These are phyloP conservation scores for Cyclotella baltica DNA, from an alignment of 108 stramenopile species.

Conservation along the genomic window DNA sequence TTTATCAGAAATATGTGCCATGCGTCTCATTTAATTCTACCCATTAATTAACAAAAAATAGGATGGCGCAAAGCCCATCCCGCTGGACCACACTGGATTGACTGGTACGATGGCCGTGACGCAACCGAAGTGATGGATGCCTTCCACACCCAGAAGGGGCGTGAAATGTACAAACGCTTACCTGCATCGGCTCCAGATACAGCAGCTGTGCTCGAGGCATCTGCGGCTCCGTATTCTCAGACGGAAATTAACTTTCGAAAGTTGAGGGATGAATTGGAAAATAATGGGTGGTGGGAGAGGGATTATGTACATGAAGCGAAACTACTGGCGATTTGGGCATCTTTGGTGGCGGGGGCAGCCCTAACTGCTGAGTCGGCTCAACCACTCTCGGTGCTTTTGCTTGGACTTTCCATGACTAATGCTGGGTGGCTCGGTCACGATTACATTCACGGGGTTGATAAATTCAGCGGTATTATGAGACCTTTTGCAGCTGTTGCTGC, in stretches of 20 bases:
- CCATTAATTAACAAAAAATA: neutral
- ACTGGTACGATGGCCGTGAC: slow-evolving; percentile 92
- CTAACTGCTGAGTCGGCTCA: slow-evolving; percentile 58
- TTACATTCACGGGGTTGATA: slow-evolving; percentile 90
- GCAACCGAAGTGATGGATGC: slow-evolving; percentile 96
- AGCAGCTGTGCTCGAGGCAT: slow-evolving; percentile 50
- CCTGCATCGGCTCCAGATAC: slow-evolving; percentile 62
- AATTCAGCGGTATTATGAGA: slow-evolving; percentile 66
- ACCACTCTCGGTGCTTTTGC: slow-evolving; percentile 54
- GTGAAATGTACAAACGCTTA: slow-evolving; percentile 78
- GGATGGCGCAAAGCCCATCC: slow-evolving; percentile 93
- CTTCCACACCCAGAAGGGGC: slow-evolving; percentile 87
- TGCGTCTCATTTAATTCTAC: neutral
- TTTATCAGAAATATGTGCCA: neutral
- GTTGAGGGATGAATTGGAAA: slow-evolving; percentile 77
- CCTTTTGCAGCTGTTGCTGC: slow-evolving; percentile 77
- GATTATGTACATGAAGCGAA: slow-evolving; percentile 76
- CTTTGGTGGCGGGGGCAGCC: slow-evolving; percentile 66
- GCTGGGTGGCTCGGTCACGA: slow-evolving; percentile 95
- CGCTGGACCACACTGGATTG: slow-evolving; percentile 93
- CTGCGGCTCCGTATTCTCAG: slow-evolving; percentile 55
- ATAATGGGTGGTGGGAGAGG: slow-evolving; percentile 93
- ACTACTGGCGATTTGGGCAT: slow-evolving; percentile 76
- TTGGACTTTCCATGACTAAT: slow-evolving; percentile 83
- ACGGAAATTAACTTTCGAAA: slow-evolving; percentile 86